Evolutionary conservation across 176 grass and related monocot genomes (phyloP), one percentile per base, ranked within the genome.

Genomic region (Juncus inflexus): DNA sequence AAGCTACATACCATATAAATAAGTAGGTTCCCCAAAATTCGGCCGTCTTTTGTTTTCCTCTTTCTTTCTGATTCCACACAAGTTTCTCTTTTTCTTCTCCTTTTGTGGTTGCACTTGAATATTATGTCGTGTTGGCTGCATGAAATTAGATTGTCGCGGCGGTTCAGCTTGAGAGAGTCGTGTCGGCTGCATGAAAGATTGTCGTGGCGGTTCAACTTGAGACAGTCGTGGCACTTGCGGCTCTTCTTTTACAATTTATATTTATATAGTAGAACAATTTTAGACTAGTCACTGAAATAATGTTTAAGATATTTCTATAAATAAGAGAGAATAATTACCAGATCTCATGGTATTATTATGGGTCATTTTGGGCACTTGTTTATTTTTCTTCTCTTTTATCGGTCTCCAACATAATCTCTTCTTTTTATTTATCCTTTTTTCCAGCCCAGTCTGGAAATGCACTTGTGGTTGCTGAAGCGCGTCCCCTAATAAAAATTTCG

Each of bases 41-140:
- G 10, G 4, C 6, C 8, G 65, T 13, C 49, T 69, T 40, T 66
- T 66, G 15, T 45, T 28, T 66, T 19, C 50, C 42, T 52, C 12
- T 12, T 51, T 28, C 7, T 66, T 67, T 39, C 19, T 37, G 10
- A 54, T 37, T 7, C 11, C 16, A n/a, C 8, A 54, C 52, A 57
- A 57, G 11, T 57, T 57, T 13, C 54, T 55, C 3, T 55, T 40
- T 15, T 69, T 40, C 49, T 69, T 40, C 65, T 55, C 12, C 7
- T 13, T 56, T 38, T 56, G 66, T 55, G 16, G 51, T 16, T 56
- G 52, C 52, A 41, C 51, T 9, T 42, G 14, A 66, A 55, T 28
- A 28, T 28, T 11, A 38, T 69, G 9, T 47, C 43, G 43, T 47
- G 53, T 52, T 53, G 50, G 36, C 10, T 51, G 16, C 4, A 67